A percentile compares a stretch with the other conserved stretches of the same genome.
Conservation (phyloP, 345 rosid species). For the Ailanthus altissimus region DNA sequence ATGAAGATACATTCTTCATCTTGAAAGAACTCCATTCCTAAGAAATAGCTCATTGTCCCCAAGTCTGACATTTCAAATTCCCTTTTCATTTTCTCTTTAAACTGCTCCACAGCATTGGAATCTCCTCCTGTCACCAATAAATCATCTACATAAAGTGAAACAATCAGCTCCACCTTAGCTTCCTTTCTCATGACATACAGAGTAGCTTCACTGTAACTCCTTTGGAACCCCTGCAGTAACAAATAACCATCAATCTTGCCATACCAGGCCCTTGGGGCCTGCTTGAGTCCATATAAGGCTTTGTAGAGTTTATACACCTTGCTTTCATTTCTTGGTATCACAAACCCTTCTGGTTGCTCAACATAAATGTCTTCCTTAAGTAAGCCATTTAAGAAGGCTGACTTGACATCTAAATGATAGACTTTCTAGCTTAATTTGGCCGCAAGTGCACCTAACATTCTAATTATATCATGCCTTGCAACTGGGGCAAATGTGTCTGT, state of each 20-base stretch:
- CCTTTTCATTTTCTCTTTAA: background rate
- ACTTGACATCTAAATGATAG: background rate
- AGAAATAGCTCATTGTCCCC: background rate
- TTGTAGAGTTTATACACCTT: background rate
- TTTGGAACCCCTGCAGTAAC: background rate
- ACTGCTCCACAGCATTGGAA: background rate
- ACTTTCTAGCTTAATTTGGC: background rate
- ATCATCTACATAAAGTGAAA: constrained; percentile 18
- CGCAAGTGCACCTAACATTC: too few relatives aligned
- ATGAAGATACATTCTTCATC: background rate
- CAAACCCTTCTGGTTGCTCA: constrained; percentile 12
- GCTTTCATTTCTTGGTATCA: background rate
- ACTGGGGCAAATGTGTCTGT: too few relatives aligned
- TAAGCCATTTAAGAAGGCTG: background rate
- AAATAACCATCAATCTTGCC: constrained; percentile 9
- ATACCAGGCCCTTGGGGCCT: constrained; percentile 9
- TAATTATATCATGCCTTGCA: too few relatives aligned
- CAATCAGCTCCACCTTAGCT: background rate
- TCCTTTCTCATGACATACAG: background rate
- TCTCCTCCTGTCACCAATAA: background rate
- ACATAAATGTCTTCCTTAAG: constrained; percentile 10
- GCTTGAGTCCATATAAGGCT: constrained; percentile 15
- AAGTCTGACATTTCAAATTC: constrained; percentile 11
- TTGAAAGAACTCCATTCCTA: constrained; percentile 1
- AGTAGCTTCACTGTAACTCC: constrained; percentile 3